Percentiles rank a stretch among this genome's conserved stretches.
These are phyloP conservation scores for Mycena haematopus DNA, from an alignment of 768 basidiomycete species.

Conservation along the genomic window DNA sequence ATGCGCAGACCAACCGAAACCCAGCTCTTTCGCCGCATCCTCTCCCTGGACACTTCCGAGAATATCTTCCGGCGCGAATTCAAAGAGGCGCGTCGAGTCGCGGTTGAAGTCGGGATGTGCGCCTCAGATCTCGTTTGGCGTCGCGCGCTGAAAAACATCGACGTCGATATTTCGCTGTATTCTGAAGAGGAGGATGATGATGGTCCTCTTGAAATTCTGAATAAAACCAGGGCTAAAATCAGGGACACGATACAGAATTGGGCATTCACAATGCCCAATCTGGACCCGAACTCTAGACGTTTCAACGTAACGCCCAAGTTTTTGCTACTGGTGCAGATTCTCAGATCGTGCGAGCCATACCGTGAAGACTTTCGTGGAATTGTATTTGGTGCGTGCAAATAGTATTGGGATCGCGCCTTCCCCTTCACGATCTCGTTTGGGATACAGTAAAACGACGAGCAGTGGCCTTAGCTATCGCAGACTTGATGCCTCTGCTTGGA, in stretches of 20 bases:
- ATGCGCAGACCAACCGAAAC: slow-evolving; percentile 14
- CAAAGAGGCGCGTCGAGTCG: slow-evolving; percentile 51
- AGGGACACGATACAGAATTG: slow-evolving; percentile 60
- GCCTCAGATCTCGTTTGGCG: slow-evolving; percentile 78
- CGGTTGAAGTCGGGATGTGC: slow-evolving; percentile 66
- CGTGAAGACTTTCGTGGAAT: slow-evolving; percentile 70
- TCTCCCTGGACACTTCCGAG: slow-evolving; percentile 46
- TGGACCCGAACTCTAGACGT: slow-evolving; percentile 58
- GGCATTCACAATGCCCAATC: slow-evolving; percentile 69
- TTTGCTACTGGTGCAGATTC: slow-evolving; percentile 59
- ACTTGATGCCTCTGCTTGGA: slow-evolving; percentile 61
- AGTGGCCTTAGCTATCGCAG: slow-evolving; percentile 63
- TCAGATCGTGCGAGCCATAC: slow-evolving; percentile 59
- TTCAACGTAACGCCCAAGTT: slow-evolving; percentile 79
- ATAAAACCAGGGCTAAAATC: slow-evolving; percentile 35
- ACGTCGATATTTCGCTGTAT: slow-evolving; percentile 37
- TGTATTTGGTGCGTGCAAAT: slow-evolving; percentile 57
- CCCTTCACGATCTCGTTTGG: slow-evolving; percentile 16
- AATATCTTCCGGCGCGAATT: slow-evolving; percentile 49
- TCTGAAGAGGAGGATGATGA: slow-evolving; percentile 44
- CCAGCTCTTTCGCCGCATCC: slow-evolving; percentile 17
- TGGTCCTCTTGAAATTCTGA: slow-evolving; percentile 33
- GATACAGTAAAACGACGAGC: slow-evolving; percentile 56
- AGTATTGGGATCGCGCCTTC: not conserved
- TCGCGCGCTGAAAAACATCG: slow-evolving; percentile 51